phyloP scores from a whole-genome alignment of 2,329 filamentous ascomycete genomes.

The Raffaelea arxii region DNA sequence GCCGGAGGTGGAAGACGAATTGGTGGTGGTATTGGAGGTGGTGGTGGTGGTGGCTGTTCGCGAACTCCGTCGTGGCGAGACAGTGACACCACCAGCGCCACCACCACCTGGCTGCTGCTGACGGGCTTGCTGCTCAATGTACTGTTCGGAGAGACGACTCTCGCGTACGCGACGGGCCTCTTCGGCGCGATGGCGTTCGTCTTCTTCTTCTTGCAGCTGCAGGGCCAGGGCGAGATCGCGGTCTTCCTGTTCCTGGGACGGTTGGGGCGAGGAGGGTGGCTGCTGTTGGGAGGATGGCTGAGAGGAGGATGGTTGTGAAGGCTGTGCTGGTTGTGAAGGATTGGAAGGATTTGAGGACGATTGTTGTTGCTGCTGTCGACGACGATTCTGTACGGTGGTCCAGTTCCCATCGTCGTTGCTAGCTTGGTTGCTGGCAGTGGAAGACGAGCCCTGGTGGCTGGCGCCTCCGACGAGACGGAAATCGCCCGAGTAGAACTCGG shows the following conservation, averaged over 20 bases:
- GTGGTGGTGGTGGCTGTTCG: conserved; percentile 4
- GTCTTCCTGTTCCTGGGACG: conserved; percentile 62
- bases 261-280: conserved; percentile 20
- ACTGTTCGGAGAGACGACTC: conserved; percentile 58
- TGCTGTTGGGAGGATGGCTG: conserved; percentile 12
- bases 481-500: conserved; percentile 82
- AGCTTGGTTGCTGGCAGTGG: not conserved
- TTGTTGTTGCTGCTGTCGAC: conserved; percentile 13
- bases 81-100: conserved; percentile 1
- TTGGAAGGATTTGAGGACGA: too few relatives aligned
- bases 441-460: conserved; percentile 9
- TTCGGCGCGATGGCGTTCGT: conserved; percentile 58
- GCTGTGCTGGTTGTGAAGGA: conserved; percentile 6
- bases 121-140: conserved; percentile 54
- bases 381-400: conserved; percentile 42
- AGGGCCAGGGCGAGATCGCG: conserved; percentile 80
- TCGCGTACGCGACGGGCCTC: conserved; percentile 56
- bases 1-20: not conserved
- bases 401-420: conserved; percentile 31
- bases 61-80: conserved; percentile 26
- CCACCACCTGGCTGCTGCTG: conserved; percentile 15
- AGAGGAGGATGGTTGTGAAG: too few relatives aligned
- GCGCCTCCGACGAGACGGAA: conserved; percentile 71
- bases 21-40: not conserved
- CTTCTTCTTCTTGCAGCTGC: conserved; percentile 91